Conservation (phyloP, 2,329 filamentous ascomycete species). For the Cryphonectria naterciae region DNA sequence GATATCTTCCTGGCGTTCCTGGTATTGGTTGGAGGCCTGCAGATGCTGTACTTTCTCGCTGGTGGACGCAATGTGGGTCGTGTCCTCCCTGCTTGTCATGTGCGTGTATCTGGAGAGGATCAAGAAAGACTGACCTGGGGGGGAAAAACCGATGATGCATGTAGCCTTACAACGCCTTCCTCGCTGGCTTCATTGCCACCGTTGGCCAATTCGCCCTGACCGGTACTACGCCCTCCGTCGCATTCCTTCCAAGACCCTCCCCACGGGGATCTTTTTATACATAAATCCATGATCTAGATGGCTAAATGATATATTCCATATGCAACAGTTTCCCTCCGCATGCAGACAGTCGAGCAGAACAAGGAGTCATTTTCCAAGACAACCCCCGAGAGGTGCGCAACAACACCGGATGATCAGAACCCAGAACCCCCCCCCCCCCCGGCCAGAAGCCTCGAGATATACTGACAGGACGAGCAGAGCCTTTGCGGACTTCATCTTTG, state of each 20-base stretch:
- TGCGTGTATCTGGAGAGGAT: neutral
- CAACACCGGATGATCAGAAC: constrained; percentile 35
- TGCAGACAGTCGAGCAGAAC: constrained; percentile 88
- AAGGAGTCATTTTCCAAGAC: constrained; percentile 75
- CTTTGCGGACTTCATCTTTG: constrained; percentile 95
- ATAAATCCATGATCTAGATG: neutral
- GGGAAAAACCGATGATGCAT: neutral
- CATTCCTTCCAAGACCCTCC: neutral
- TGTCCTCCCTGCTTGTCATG: neutral
- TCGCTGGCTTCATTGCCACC: constrained; percentile 90
- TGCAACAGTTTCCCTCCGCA: constrained; percentile 70
- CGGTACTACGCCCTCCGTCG: constrained; percentile 54
- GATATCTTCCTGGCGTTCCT: constrained; percentile 91
- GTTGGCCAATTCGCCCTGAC: constrained; percentile 98
- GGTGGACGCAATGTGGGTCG: constrained; percentile 86
- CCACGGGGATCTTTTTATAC: neutral
- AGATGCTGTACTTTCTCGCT: constrained; percentile 91
- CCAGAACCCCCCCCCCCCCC: constrained; percentile 31
- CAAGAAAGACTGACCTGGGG: constrained; percentile 32
- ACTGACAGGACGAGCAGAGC: constrained; percentile 59
- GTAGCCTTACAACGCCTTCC: constrained; percentile 98
- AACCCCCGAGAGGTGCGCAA: constrained; percentile 75
- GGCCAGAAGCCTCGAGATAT: neutral
- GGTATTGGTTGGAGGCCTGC: constrained; percentile 80
- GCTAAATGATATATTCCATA: constrained; percentile 13